Base-by-base conservation (phyloP, 305 asterid genomes). In the Solanum hybrid region DNA sequence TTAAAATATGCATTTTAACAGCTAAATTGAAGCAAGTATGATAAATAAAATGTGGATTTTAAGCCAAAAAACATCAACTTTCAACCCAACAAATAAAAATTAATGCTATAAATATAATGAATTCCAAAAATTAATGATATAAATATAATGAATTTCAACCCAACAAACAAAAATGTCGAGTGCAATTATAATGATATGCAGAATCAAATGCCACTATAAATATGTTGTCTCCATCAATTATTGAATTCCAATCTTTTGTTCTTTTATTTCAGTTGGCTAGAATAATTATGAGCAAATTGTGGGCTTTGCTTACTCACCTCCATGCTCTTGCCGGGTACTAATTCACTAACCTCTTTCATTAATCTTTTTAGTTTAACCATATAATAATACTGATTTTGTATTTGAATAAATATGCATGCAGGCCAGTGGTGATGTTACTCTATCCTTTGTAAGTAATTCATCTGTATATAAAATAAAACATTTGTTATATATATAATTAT, bases 351-450 rank as follows among this genome's bases (percentile, higher is more conserved):
- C 10, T 14, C 87, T 76, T 71, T 1, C 31, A 75, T 56, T 22
- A 38, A 38, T 60, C 81, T 38, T 38, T 38, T 38, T 38, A 38
- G 46, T 38, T 42, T 42, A 42, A 42, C 56, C 56, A 12, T 42
- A 12, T 42, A 42, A 42, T 42, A 12, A 42, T 42, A 12, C 56
- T 42, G 56, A 42, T 42, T 4, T 87, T 86, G 13, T 11, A 42
- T 87, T 11, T 4, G 4, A 7, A 20, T 29, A 16, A 38, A 81
- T 38, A 38, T 38, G 46, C 9, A 26, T 91, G 93, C 97, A 97
- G 98, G 94, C 99, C 99, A 3, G 91, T 88, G 27, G 91, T 94
- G 42, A 97, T 94, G 98, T 89, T 97, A 90, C 97, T 96, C 5
- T 97, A 96, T 89, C 99, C 99, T 71, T 35, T 97, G 99, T 96